Evolutionary conservation across 371 early-diverging fungal genomes (phyloP).

Genomic region (Apophysomyces variabilis): DNA sequence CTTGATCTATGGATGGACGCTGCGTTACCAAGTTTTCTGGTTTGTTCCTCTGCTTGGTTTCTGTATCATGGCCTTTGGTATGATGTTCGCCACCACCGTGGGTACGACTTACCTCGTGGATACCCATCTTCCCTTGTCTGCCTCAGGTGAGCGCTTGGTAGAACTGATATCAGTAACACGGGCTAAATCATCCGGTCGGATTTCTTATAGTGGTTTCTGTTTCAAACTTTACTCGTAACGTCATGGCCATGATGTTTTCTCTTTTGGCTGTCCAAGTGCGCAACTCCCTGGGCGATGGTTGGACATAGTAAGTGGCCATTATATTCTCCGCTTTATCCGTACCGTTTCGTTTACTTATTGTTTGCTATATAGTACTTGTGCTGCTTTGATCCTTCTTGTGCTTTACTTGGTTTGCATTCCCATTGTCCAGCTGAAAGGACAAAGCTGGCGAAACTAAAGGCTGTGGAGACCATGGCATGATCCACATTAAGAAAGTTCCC

Average conservation of each 20-base stretch:
- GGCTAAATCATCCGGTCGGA: too few relatives aligned
- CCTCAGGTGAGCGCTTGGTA: slow-evolving; percentile 33
- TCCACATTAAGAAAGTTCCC: background rate
- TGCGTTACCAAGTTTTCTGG: slow-evolving; percentile 28
- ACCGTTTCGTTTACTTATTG: background rate
- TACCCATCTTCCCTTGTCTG: slow-evolving; percentile 30
- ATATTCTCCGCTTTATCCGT: background rate
- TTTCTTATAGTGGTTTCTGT: slow-evolving; percentile 29
- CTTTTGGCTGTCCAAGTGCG: slow-evolving; percentile 32
- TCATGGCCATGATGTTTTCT: slow-evolving; percentile 42
- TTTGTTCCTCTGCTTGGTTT: slow-evolving; percentile 35
- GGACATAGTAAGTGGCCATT: slow-evolving; percentile 42
- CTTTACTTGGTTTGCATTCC: slow-evolving; percentile 30
- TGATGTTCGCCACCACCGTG: slow-evolving; percentile 41
- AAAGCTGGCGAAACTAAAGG: slow-evolving; percentile 15
- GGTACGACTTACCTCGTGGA: slow-evolving; percentile 40
- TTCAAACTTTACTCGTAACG: slow-evolving; percentile 35
- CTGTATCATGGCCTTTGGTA: slow-evolving; percentile 27
- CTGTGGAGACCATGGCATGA: background rate
- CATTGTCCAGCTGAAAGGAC: slow-evolving; percentile 23
- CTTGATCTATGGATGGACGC: slow-evolving; percentile 46
- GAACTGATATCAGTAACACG: too few relatives aligned
- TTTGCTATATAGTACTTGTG: slow-evolving; percentile 20
- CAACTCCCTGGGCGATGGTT: slow-evolving; percentile 31
- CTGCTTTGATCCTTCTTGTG: slow-evolving; percentile 16